These are phyloP conservation scores for Diaporthe vexans DNA, from an alignment of 2,329 filamentous ascomycete species.

Conservation along the genomic window DNA sequence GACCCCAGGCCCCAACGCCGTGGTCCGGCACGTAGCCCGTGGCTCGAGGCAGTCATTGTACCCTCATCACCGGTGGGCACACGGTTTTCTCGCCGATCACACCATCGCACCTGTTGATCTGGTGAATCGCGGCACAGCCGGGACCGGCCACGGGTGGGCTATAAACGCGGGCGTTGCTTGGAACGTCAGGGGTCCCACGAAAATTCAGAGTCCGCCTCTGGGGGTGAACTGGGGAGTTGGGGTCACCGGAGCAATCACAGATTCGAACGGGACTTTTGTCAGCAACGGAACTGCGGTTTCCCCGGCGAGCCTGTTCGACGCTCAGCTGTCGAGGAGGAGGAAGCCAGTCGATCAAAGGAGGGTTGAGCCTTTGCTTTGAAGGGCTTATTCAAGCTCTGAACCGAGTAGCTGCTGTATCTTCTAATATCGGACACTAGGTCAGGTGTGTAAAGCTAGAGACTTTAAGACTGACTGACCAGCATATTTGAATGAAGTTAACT, in stretches of 20 bases:
- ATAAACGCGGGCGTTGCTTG: not conserved
- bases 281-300: not conserved
- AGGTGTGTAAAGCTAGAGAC: not conserved
- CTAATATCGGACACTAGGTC: not conserved
- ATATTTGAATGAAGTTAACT: not conserved
- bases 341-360: not conserved
- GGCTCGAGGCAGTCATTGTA: not conserved
- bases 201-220: not conserved
- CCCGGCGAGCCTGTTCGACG: not conserved
- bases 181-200: not conserved
- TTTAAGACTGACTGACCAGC: too few species aligned
- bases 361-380: not conserved
- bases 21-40: too few species aligned
- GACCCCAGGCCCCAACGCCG: too few species aligned
- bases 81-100: not conserved
- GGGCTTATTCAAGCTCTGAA: not conserved
- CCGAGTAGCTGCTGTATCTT: not conserved
- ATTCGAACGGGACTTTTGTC: not conserved
- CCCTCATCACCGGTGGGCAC: not conserved
- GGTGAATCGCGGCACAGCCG: not conserved
- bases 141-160: not conserved
- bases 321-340: not conserved
- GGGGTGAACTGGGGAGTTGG: not conserved
- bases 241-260: not conserved
- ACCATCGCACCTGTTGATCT: not conserved